Evolutionary conservation across 352 stramenopile species (phyloP).

Genomic region (Sclerospora graminicola): DNA sequence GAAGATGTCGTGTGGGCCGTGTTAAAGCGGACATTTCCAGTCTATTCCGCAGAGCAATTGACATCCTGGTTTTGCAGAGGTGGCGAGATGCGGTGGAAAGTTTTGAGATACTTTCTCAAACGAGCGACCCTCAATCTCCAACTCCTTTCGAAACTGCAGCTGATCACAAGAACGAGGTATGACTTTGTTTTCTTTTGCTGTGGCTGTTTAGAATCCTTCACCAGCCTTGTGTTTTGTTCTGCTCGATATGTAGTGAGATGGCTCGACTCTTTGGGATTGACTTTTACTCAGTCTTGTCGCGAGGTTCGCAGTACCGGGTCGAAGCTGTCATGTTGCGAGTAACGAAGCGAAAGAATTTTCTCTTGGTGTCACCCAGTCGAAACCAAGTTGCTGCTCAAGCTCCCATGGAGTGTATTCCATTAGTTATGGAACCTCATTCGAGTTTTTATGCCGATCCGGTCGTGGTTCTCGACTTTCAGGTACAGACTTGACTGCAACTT

Average conservation of each 20-base stretch:
- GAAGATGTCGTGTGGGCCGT: constrained; percentile 67
- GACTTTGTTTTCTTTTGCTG: not conserved
- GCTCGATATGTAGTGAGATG: constrained; percentile 65
- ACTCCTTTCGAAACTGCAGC: constrained; percentile 76
- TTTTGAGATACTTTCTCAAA: constrained; percentile 43
- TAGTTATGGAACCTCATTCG: constrained; percentile 94
- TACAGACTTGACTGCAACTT: too few relatives aligned
- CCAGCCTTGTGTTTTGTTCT: not conserved
- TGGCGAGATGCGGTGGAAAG: constrained; percentile 33
- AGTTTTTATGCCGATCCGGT: constrained; percentile 95
- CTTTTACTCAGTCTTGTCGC: constrained; percentile 88
- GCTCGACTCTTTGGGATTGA: constrained; percentile 90
- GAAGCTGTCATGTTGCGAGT: constrained; percentile 89
- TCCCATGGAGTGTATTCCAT: constrained; percentile 87
- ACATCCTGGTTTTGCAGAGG: constrained; percentile 44
- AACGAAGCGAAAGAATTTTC: constrained; percentile 82
- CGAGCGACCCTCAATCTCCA: constrained; percentile 48
- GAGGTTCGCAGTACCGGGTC: constrained; percentile 90
- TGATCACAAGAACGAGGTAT: constrained; percentile 75
- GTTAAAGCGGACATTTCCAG: constrained; percentile 48
- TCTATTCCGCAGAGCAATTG: constrained; percentile 47
- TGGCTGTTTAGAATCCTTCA: not conserved
- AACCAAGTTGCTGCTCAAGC: constrained; percentile 83
- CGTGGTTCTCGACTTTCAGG: constrained; percentile 98
- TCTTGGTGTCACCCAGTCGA: constrained; percentile 72